These are phyloP conservation scores for Alternaria viburni DNA, from an alignment of 2,329 filamentous ascomycete species.

Conservation along the genomic window DNA sequence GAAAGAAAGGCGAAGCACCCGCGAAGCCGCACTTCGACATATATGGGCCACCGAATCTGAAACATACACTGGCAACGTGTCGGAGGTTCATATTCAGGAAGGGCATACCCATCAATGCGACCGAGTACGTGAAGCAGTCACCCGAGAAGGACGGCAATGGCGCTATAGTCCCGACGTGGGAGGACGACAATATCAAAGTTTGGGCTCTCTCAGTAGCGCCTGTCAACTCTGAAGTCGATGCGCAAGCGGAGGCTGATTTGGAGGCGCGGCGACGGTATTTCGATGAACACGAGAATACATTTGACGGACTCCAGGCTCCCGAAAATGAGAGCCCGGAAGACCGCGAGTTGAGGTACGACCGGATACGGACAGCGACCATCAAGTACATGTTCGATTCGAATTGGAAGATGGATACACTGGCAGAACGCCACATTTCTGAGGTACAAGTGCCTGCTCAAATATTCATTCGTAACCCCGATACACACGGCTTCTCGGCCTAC, in stretches of 20 bases:
- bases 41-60: slow-evolving; percentile 80
- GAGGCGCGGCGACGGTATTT: slow-evolving; percentile 29
- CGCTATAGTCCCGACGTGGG: slow-evolving; percentile 67
- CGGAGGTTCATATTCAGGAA: slow-evolving; percentile 86
- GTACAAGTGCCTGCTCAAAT: slow-evolving; percentile 72
- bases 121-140: slow-evolving; percentile 64
- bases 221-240: slow-evolving; percentile 2
- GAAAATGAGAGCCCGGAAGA: slow-evolving; percentile 41
- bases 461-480: slow-evolving; percentile 68
- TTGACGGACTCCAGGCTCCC: slow-evolving; percentile 39
- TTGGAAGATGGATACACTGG: slow-evolving; percentile 74
- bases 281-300: slow-evolving; percentile 36
- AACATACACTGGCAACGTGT: slow-evolving; percentile 80
- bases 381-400: slow-evolving; percentile 78
- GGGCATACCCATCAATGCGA: slow-evolving; percentile 73
- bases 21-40: slow-evolving; percentile 56
- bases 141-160: slow-evolving; percentile 37
- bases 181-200: slow-evolving; percentile 78
- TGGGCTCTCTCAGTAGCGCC: slow-evolving; percentile 76
- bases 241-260: slow-evolving; percentile 23
- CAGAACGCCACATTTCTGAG: slow-evolving; percentile 69
- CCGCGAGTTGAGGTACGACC: slow-evolving; percentile 52
- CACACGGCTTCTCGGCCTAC: slow-evolving; percentile 72
- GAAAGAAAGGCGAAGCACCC: slow-evolving; percentile 24
- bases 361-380: slow-evolving; percentile 68